A percentile compares a stretch with the other conserved stretches of the same genome.
These are phyloP conservation scores for Fusarium multiceps DNA, from an alignment of 2,329 filamentous ascomycete species.

Conservation along the genomic window DNA sequence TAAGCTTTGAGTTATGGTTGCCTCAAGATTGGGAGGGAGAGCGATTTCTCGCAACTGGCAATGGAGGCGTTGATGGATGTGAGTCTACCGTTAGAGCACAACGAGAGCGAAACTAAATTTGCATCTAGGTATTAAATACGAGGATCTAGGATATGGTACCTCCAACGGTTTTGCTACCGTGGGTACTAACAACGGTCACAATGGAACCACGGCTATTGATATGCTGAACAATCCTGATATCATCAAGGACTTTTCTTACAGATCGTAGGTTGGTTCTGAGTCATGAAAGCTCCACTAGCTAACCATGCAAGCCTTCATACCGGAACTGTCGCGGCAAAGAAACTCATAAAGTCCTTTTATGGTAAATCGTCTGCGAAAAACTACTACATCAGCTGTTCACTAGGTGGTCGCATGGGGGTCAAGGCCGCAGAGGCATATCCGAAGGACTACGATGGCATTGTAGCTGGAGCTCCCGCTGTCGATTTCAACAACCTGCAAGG, in stretches of 20 bases:
- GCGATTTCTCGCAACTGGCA: slow-evolving; percentile 59
- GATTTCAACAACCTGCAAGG: slow-evolving; percentile 56
- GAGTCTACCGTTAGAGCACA: slow-evolving; percentile 5
- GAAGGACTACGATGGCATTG: slow-evolving; percentile 64
- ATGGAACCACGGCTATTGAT: slow-evolving; percentile 49
- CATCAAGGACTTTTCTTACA: slow-evolving; percentile 52
- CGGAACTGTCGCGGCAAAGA: neutral
- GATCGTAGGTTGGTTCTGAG: slow-evolving; percentile 12
- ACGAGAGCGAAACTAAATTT: neutral
- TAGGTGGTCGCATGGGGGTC: slow-evolving; percentile 68
- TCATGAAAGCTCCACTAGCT: neutral
- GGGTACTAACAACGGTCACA: slow-evolving; percentile 63
- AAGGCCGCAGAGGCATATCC: slow-evolving; percentile 65
- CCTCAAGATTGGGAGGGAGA: slow-evolving; percentile 57
- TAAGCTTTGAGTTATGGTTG: slow-evolving; percentile 58
- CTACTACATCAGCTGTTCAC: slow-evolving; percentile 70
- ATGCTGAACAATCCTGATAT: slow-evolving; percentile 52
- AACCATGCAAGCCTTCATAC: neutral
- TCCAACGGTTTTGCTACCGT: slow-evolving; percentile 57
- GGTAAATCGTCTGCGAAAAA: slow-evolving; percentile 52
- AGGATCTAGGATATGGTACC: slow-evolving; percentile 52
- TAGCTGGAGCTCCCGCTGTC: slow-evolving; percentile 60
- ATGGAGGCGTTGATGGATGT: slow-evolving; percentile 61
- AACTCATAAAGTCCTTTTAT: slow-evolving; percentile 56
- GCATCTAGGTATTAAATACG: slow-evolving; percentile 53